Base-by-base conservation (phyloP, 176 grass and related monocot genomes). In the Cymbopogon citratus region DNA sequence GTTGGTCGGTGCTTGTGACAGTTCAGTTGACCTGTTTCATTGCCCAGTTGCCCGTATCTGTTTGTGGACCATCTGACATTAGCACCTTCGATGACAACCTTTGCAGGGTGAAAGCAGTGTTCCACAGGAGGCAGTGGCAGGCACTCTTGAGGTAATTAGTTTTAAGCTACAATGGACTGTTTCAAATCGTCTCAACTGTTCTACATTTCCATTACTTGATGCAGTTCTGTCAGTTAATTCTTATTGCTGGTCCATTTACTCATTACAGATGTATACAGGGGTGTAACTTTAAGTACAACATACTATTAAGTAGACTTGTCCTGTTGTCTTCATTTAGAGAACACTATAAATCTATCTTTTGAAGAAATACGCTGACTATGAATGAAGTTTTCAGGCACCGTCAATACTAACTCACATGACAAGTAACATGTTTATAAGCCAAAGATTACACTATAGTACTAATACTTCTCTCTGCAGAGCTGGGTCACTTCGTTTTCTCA, bases 101-200 rank as follows among this genome's bases (percentile, higher is more conserved):
- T 78, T 85, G 23, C 81, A 97, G 95, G 95, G 95, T 85, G 88
- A 97, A 87, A 94, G 92, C 82, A 85, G 89, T 76, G 67, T 91
- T 56, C 90, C 92, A 25, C 26, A 83, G 0, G 92, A 86, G 3
- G 44, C 54, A 62, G 81, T 73, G 13, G 90, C 92, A 54, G 95
- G 95, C 54, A 92, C 92, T 21, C 90, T 97, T 66, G 87, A 97
- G 95, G 95, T 97, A 90, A 75, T 81, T 73, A 59, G 29, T 63
- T 38, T 2, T 33, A 87, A 82, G 52, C 13, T 86, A 3, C 24
- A 40, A 8, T 35, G 26, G 2, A 52, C 6, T 29, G 31, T n/a
- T 64, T 39, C 40, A 21, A 2, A 26, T 60, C 56, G 1, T 78
- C 60, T 33, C 41, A 45, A 49, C 1, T 79, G 9, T 66, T 49